Evolutionary conservation across 805 yeast genomes (phyloP).

Genomic region (Cyberlindnera japonica): DNA sequence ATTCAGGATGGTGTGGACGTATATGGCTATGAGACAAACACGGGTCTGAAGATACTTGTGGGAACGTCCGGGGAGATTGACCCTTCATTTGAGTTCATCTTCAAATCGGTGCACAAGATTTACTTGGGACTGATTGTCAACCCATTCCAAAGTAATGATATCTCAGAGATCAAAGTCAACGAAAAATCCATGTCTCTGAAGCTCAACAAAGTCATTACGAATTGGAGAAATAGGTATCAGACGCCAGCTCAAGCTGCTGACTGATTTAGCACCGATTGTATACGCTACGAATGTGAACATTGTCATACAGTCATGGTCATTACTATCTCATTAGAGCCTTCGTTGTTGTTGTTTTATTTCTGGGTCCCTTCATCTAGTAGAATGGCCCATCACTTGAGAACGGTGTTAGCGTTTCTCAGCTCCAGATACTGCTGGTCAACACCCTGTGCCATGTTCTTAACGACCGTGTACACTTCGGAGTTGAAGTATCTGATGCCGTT

Average conservation of each 20-base stretch:
- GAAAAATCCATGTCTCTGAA: slow-evolving; percentile 18
- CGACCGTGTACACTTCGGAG: slow-evolving; percentile 75
- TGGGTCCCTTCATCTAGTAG: no score
- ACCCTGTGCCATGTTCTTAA: slow-evolving; percentile 80
- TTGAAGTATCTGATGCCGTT: slow-evolving; percentile 76
- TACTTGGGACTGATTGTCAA: slow-evolving; percentile 57
- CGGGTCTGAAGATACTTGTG: slow-evolving; percentile 62
- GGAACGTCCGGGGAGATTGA: slow-evolving; percentile 43
- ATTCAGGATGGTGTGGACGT: slow-evolving; percentile 65
- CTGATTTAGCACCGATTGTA: not conserved
- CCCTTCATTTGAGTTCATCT: slow-evolving; percentile 23
- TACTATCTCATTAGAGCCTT: no score
- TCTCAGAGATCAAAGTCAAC: slow-evolving; percentile 24
- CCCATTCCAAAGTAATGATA: slow-evolving; percentile 46
- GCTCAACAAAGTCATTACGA: slow-evolving; percentile 13
- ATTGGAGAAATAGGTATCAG: slow-evolving; percentile 5
- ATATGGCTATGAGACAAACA: slow-evolving; percentile 65
- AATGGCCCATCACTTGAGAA: slow-evolving; percentile 25
- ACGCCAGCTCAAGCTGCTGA: not conserved
- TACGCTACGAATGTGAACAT: not conserved
- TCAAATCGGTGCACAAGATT: slow-evolving; percentile 46
- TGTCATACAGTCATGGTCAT: no score
- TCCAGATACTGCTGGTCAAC: slow-evolving; percentile 90
- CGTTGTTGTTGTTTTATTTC: no score
- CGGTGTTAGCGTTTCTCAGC: slow-evolving; percentile 82